phyloP scores from a whole-genome alignment of 1,139 yeast genomes.

The Pichia sp. region DNA sequence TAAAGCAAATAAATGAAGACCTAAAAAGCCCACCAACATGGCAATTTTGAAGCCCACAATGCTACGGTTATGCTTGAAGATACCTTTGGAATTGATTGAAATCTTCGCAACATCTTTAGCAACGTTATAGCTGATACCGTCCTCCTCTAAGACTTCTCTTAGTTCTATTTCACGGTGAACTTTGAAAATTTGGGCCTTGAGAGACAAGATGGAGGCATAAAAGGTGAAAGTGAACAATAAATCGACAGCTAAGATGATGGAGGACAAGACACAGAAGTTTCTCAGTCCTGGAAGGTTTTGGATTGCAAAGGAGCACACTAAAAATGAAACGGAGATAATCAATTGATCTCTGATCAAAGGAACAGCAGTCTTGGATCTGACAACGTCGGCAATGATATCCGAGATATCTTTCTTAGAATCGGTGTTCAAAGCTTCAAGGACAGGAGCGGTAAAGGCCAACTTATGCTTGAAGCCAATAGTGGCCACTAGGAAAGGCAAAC shows the following conservation, averaged over 20 bases:
- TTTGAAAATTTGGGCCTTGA: conserved; percentile 84
- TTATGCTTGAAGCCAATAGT: conserved; percentile 92
- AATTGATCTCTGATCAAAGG: conserved; percentile 76
- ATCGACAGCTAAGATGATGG: conserved; percentile 71
- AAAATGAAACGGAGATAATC: conserved; percentile 69
- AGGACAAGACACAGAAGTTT: conserved; percentile 77
- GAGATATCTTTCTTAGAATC: conserved; percentile 42
- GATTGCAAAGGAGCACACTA: conserved; percentile 66
- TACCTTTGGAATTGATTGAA: conserved; percentile 33
- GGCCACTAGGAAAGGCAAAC: conserved; percentile 89
- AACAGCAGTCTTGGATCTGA: conserved; percentile 56
- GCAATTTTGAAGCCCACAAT: conserved; percentile 62
- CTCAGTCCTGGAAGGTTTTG: conserved; percentile 68
- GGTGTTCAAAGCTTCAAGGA: conserved; percentile 40
- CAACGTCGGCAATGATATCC: conserved; percentile 52
- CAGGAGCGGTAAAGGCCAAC: conserved; percentile 66
- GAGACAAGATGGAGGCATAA: conserved; percentile 77
- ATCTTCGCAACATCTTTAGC: conserved; percentile 66
- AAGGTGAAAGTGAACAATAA: conserved; percentile 74
- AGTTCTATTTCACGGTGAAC: conserved; percentile 83
- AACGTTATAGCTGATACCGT: conserved; percentile 74
- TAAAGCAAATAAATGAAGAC: conserved; percentile 70
- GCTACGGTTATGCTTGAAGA: conserved; percentile 35
- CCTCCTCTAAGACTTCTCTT: conserved; percentile 85
- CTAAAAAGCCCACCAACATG: conserved; percentile 64